Base-by-base conservation (phyloP, 106 monocot genomes). In the Hemerocallis citrina region DNA sequence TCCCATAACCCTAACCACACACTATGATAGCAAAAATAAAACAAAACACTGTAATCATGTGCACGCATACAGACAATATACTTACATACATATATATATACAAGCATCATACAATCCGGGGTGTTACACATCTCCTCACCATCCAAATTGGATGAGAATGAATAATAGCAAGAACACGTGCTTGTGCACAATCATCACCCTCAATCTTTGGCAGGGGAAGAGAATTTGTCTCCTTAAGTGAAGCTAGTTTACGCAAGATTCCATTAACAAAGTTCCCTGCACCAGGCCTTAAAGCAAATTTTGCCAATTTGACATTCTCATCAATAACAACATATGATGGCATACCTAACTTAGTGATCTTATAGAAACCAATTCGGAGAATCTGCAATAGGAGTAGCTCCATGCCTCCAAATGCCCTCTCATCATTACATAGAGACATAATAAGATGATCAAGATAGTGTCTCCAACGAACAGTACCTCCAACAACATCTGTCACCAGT, bases 101-200 rank as follows among this genome's bases (percentile, higher is more conserved):
- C n/a, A n/a, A n/a, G n/a, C n/a, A n/a, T n/a, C n/a, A n/a, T n/a
- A n/a, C n/a, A n/a, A n/a, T n/a, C n/a, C n/a, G n/a, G n/a, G n/a
- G n/a, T n/a, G n/a, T n/a, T n/a, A n/a, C n/a, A n/a, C 92, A 93
- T 76, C 92, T 84, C 57, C 92, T 84, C 50, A 93, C 92, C 84
- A 93, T 88, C 92, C 92, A 93, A 66, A 98, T 92, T 58, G 98
- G 98, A 79, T 98, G 98, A 16, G 98, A 98, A 70, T 98, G 59
- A 65, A 88, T 79, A 44, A 78, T 78, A 13, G 84, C 84, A 79
- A 98, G 91, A 75, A 86, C 98, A 71, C 98, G 98, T 62, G 98
- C 98, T 79, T 80, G 84, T 28, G 91, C 68, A 48, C 98, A 84
- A 66, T 88, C 98, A 85, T 98, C 88, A 61, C 98, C 98, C 71